A percentile compares a stretch with the other conserved stretches of the same genome.
These are phyloP conservation scores for Phaeomoniella chlamydospora DNA, from an alignment of 2,329 filamentous ascomycete genomes.

Conservation along the genomic window DNA sequence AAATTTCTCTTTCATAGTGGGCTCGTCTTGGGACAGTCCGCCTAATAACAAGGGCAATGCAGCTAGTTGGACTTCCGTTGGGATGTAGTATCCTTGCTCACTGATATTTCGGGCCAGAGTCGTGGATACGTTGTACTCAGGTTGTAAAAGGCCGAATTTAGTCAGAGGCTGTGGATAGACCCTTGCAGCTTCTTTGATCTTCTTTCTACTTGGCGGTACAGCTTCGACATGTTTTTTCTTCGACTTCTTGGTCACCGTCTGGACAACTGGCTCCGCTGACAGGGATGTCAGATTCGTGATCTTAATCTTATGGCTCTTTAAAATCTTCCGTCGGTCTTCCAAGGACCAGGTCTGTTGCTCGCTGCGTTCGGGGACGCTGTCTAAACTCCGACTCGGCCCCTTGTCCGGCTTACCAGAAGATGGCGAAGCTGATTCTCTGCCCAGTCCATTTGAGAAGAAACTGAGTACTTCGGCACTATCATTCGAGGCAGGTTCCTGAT, in stretches of 20 bases:
- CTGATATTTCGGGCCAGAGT: constrained; percentile 64
- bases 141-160: constrained; percentile 58
- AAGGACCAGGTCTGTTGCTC: constrained; percentile 29
- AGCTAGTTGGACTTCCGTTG: constrained; percentile 87
- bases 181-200: constrained; percentile 35
- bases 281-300: constrained; percentile 56
- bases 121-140: constrained; percentile 53
- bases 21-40: constrained; percentile 21
- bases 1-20: constrained; percentile 7
- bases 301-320: constrained; percentile 74
- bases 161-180: constrained; percentile 69
- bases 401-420: background rate
- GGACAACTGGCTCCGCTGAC: constrained; percentile 16
- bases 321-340: constrained; percentile 57
- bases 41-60: constrained; percentile 64
- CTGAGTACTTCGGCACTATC: no score
- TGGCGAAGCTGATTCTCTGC: background rate
- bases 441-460: background rate
- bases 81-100: constrained; percentile 71
- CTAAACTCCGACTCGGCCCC: background rate
- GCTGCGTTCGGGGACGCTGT: background rate
- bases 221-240: constrained; percentile 35
- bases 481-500: background rate
- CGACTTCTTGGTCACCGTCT: constrained; percentile 35
- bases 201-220: constrained; percentile 27